Conservation (phyloP, 192 early-diverging fungal genomes). For the Jimgerdemannia flammicorona region DNA sequence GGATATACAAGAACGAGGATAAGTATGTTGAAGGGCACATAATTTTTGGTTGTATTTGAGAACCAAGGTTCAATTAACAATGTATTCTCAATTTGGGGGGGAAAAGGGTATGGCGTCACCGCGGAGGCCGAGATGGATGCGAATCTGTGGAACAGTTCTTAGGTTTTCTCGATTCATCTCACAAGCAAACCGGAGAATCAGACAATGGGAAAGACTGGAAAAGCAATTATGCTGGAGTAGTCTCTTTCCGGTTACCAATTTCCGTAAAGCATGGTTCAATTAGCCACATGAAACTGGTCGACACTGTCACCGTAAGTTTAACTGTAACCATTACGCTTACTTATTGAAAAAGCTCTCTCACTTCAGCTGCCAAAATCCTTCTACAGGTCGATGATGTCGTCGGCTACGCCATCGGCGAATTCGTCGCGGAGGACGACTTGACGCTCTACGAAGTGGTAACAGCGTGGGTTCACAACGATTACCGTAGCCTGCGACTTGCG, state of each 20-base stretch:
- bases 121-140: background rate
- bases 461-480: background rate
- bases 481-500: background rate
- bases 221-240: background rate
- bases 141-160: background rate
- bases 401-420: background rate
- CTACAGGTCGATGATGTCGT: background rate
- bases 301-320: background rate
- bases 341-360: too few species aligned
- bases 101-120: background rate
- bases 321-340: background rate
- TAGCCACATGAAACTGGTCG: background rate
- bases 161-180: background rate
- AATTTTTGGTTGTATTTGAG: too few species aligned
- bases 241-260: background rate
- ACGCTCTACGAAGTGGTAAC: background rate
- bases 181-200: background rate
- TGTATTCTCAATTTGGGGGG: too few species aligned
- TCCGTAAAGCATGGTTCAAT: background rate
- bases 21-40: background rate
- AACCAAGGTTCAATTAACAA: too few species aligned
- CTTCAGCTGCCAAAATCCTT: background rate
- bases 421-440: background rate
- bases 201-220: background rate
- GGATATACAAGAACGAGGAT: background rate